Percentiles rank a stretch among this genome's conserved stretches.
Conservation (phyloP, 176 grass and related monocot genomes). For the Ensete ventricosum region DNA sequence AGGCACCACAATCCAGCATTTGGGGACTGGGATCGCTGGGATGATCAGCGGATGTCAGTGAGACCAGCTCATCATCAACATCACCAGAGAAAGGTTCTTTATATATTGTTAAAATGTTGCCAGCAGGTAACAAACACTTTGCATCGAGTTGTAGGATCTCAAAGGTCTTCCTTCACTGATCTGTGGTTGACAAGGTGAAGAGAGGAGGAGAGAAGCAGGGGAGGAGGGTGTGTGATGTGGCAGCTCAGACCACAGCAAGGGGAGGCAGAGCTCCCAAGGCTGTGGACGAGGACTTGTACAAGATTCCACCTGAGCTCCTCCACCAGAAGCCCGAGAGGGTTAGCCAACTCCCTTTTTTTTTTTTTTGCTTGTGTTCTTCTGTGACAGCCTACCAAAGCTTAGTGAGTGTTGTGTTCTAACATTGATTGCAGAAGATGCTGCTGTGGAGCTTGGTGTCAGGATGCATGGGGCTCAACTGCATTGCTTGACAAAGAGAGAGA, state of each 20-base stretch:
- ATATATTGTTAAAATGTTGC: not conserved
- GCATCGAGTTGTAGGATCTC: too few relatives aligned
- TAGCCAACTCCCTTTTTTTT: not conserved
- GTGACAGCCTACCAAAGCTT: not conserved
- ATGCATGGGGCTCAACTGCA: not conserved
- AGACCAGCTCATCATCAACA: not conserved
- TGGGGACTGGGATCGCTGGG: not conserved
- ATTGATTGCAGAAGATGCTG: not conserved
- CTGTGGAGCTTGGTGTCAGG: not conserved
- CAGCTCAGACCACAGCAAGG: not conserved
- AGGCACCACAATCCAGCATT: not conserved
- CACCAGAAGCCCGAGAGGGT: conserved; percentile 1
- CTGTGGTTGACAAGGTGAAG: not conserved
- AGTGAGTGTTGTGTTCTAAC: not conserved
- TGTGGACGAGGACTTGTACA: conserved; percentile 2
- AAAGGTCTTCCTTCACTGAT: too few relatives aligned
- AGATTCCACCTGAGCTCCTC: conserved; percentile 4
- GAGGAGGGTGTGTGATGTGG: not conserved
- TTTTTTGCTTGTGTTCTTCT: not conserved
- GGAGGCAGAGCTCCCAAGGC: not conserved
- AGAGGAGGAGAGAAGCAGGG: not conserved
- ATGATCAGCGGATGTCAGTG: not conserved
- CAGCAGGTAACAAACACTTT: too few relatives aligned
- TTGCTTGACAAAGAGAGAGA: not conserved
- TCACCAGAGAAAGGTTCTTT: not conserved